Evolutionary conservation across 2,329 filamentous ascomycete species (phyloP).

Genomic region (Alternaria sp.): DNA sequence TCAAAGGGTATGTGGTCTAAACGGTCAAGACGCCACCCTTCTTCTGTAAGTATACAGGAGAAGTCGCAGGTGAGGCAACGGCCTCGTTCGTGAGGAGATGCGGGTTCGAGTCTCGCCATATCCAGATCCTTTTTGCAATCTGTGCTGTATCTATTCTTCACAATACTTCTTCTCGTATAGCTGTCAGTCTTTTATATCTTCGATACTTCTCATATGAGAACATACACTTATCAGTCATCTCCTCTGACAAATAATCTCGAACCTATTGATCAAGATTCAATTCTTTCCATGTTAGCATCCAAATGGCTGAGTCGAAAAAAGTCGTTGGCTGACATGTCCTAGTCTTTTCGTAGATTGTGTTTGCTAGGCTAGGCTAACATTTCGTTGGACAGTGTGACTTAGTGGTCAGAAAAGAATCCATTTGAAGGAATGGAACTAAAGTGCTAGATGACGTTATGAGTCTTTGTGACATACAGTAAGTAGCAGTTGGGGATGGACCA

Average conservation of each 20-base stretch:
- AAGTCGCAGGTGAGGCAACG: too few relatives aligned
- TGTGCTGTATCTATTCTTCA: background rate
- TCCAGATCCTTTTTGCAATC: background rate
- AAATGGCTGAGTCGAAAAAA: background rate
- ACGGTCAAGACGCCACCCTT: background rate
- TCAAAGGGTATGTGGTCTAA: background rate
- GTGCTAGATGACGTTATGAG: background rate
- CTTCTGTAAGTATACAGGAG: too few relatives aligned
- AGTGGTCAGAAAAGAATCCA: background rate
- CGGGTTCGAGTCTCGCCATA: background rate
- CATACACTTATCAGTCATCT: too few relatives aligned
- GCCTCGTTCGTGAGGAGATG: background rate
- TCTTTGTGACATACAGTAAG: background rate
- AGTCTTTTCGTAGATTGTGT: background rate
- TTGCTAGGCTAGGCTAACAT: background rate
- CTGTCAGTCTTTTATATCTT: background rate
- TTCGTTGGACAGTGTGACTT: background rate
- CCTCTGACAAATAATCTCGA: too few relatives aligned
- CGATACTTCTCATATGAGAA: background rate
- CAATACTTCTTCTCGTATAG: background rate
- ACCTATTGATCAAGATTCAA: background rate
- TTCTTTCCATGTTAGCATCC: background rate
- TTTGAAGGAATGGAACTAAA: background rate
- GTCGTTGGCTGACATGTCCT: background rate
- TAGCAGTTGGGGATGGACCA: background rate